Conservation (phyloP, 768 basidiomycete genomes). For the Rhizopogon sp. region DNA sequence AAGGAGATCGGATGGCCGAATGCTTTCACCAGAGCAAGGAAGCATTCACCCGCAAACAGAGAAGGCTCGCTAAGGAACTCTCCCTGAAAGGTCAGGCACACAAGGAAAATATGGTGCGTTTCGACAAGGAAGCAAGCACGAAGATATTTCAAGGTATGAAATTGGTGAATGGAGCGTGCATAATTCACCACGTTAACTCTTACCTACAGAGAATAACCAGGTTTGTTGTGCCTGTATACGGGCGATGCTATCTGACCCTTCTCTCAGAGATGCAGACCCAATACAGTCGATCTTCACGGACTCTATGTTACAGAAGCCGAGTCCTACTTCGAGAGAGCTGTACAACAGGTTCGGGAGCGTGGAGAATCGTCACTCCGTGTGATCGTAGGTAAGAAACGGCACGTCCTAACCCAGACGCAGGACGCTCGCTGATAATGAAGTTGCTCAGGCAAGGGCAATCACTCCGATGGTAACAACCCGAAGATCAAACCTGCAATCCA, state of each 20-base stretch:
- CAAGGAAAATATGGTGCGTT: constrained; percentile 61
- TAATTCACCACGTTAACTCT: neutral
- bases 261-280: constrained; percentile 32
- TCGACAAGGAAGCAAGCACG: constrained; percentile 71
- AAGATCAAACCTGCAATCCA: constrained; percentile 68
- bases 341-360: constrained; percentile 51
- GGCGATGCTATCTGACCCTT: neutral
- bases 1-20: constrained; percentile 66
- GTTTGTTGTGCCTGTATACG: neutral
- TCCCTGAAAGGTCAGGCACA: constrained; percentile 74
- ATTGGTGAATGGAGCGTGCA: constrained; percentile 10
- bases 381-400: constrained; percentile 62
- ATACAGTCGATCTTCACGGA: constrained; percentile 80
- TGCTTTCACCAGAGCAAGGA: constrained; percentile 61
- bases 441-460: constrained; percentile 67
- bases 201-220: constrained; percentile 1
- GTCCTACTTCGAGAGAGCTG: constrained; percentile 55
- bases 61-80: constrained; percentile 71
- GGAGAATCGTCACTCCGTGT: constrained; percentile 54
- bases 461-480: constrained; percentile 66
- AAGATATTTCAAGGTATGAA: constrained; percentile 76
- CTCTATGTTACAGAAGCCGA: constrained; percentile 87
- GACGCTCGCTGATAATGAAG: neutral
- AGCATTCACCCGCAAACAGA: constrained; percentile 65
- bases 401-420: neutral